These are phyloP conservation scores for Penicillium corylophilum DNA, from an alignment of 2,329 filamentous ascomycete species.

Conservation along the genomic window DNA sequence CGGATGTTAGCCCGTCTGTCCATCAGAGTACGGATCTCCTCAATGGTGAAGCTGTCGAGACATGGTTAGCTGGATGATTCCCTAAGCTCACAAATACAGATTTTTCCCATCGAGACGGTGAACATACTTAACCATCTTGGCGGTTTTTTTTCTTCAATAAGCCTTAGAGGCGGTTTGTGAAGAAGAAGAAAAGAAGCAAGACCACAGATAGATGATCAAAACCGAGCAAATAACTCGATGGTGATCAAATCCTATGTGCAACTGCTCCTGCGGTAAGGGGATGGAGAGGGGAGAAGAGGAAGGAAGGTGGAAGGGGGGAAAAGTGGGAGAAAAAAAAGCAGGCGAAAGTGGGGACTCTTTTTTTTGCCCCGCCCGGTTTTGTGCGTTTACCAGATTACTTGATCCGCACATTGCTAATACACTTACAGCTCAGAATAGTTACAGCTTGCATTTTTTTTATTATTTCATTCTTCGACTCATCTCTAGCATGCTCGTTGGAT, in stretches of 20 bases:
- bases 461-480: no score
- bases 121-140: slow-evolving; percentile 99
- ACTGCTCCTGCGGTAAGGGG: slow-evolving; percentile 37
- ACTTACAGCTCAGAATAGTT: no score
- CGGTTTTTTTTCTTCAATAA: slow-evolving; percentile 57
- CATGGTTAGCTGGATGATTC: slow-evolving; percentile 31
- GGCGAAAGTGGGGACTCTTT: slow-evolving; percentile 29
- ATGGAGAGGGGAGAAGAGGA: slow-evolving; percentile 27
- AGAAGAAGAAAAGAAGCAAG: slow-evolving; percentile 28
- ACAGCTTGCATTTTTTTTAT: no score
- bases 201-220: slow-evolving; percentile 43
- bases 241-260: slow-evolving; percentile 42
- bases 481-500: not conserved
- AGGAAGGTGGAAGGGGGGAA: slow-evolving; percentile 23
- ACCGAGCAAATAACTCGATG: slow-evolving; percentile 47
- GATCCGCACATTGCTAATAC: not conserved
- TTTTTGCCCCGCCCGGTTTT: slow-evolving; percentile 22
- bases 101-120: slow-evolving; percentile 2
- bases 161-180: slow-evolving; percentile 39
- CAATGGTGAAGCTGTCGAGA: slow-evolving; percentile 84
- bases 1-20: slow-evolving; percentile 62
- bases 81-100: not conserved
- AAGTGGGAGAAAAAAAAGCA: slow-evolving; percentile 31
- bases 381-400: slow-evolving; percentile 20
- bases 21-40: slow-evolving; percentile 61